Base-by-base conservation (phyloP, 1,284 basidiomycete genomes). In the Blastosporella zonata region DNA sequence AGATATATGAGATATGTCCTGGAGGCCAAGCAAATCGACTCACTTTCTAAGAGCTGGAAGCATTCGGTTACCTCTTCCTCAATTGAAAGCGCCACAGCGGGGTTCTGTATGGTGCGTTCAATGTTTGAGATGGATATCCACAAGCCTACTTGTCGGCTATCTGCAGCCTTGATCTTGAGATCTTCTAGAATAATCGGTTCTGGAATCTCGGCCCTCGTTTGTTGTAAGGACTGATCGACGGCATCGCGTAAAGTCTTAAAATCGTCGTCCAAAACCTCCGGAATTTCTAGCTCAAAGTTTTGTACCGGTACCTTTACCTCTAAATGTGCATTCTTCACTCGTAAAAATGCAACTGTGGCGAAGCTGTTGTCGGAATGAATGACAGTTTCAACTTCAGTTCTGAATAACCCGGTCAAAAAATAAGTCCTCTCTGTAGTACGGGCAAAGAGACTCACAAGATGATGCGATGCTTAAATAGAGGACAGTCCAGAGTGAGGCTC, bases 401-500 rank as follows among this genome's bases (percentile, higher is more conserved):
- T 90, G 50, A 23, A 25, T 41, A 22, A 15, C 3, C 38, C 38
- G 5, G 29, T 38, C 40, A 44, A 18, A 29, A 9, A 21, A n/a
- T 8, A 1, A 29, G 28, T 17, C 15, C 6, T 22, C 10, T 25
- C 2, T 4, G 18, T 31, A 13, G 10, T 7, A 15, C 7, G 43
- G 13, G 12, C 23, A 22, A 20, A 25, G 22, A 47, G 38, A 60
- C 85, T 60, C 58, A 90, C 87, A 98, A 65, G 2, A 72, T 64
- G 35, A 99, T 86, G 9, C 79, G 75, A 40, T 78, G 75, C 57
- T 89, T 90, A 78, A 97, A 99, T 17, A 97, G 62, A 0, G 95
- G 92, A 52, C 87, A 90, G 59, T 98, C 92, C 17, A 96, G 71
- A 1, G 96, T 97, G 48, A 98, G 70, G 0, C 90, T 93, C 67